These are phyloP conservation scores for Neospermospora avenae DNA, from an alignment of 2,329 filamentous ascomycete species.

Conservation along the genomic window DNA sequence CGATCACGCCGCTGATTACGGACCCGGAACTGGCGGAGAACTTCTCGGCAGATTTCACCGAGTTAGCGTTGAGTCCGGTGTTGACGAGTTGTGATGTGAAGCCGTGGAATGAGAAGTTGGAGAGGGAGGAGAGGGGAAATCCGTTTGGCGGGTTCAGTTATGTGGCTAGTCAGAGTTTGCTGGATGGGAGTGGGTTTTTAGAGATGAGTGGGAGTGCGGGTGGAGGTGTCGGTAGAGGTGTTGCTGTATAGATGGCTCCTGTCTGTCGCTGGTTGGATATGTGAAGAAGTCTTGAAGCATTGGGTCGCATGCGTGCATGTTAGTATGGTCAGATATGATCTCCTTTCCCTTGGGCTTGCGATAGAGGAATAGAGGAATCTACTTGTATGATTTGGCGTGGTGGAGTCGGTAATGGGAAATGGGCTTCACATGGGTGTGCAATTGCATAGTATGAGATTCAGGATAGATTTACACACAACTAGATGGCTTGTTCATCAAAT, in stretches of 20 bases:
- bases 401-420: no score
- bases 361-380: no score
- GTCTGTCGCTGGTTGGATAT: neutral
- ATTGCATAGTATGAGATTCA: no score
- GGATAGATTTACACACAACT: no score
- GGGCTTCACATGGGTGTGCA: no score
- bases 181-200: slow-evolving; percentile 26
- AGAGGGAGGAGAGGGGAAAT: slow-evolving; percentile 28
- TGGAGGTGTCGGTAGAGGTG: neutral
- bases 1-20: slow-evolving; percentile 90
- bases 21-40: slow-evolving; percentile 91
- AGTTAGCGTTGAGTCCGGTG: neutral
- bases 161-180: slow-evolving; percentile 35
- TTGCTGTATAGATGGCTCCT: neutral
- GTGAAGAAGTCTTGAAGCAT: no score
- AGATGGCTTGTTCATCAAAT: no score
- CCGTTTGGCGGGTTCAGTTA: slow-evolving; percentile 37
- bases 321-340: no score
- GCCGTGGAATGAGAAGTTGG: slow-evolving; percentile 25
- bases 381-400: no score
- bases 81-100: neutral
- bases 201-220: neutral
- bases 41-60: neutral
- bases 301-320: no score
- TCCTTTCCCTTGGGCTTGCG: no score